phyloP scores from a whole-genome alignment of 805 yeast species.

The baker's yeast (Saccharomyces cerevisiae) region DNA sequence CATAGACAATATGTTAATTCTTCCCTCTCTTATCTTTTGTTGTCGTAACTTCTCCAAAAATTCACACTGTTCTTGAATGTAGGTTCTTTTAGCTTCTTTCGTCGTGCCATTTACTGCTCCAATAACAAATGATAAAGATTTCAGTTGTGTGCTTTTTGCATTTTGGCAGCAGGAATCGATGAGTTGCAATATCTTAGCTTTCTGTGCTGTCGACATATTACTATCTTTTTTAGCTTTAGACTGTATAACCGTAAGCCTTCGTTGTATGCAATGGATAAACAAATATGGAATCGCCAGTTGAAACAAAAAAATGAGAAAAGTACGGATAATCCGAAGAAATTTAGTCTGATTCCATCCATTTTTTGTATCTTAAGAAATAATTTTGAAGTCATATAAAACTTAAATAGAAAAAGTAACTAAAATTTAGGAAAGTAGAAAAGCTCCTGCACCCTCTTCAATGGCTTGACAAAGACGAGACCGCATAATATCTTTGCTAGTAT shows the following conservation, averaged over 20 bases:
- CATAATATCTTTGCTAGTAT: conserved; percentile 57
- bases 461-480: conserved; percentile 55
- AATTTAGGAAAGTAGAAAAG: conserved; percentile 65
- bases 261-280: background rate
- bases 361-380: background rate
- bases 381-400: background rate
- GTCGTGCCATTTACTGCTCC: conserved; percentile 20
- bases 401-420: background rate
- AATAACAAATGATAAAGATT: conserved; percentile 12
- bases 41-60: conserved; percentile 9
- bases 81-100: conserved; percentile 10
- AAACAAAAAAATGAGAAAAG: background rate
- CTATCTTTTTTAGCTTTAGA: background rate
- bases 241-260: background rate
- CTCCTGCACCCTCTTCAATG: conserved; percentile 79
- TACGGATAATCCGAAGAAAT: background rate
- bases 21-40: conserved; percentile 5
- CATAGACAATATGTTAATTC: conserved; percentile 26
- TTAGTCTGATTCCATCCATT: background rate
- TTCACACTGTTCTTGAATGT: conserved; percentile 11
- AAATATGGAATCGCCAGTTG: background rate
- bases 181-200: background rate
- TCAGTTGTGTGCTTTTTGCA: conserved; percentile 7
- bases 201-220: background rate
- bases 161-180: conserved; percentile 2